These are phyloP conservation scores for Macrotyloma uniflorum DNA, from an alignment of 306 rosid genomes.

Conservation along the genomic window DNA sequence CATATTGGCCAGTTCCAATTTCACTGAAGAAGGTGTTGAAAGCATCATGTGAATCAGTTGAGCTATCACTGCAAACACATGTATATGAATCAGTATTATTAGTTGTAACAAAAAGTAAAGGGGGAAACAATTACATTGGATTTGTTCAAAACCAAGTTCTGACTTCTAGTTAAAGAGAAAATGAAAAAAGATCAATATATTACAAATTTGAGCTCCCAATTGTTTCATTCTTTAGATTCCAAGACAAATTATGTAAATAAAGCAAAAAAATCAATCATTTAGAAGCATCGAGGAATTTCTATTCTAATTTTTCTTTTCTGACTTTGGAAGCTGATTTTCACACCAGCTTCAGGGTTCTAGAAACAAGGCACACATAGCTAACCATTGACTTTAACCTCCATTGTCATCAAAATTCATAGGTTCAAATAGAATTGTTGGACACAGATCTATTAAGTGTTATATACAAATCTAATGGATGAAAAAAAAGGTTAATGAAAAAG, in stretches of 20 bases:
- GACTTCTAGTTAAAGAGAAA: not conserved
- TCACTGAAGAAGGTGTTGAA: slow-evolving; percentile 81
- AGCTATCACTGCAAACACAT: slow-evolving; percentile 55
- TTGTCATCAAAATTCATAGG: not conserved
- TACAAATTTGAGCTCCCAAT: not conserved
- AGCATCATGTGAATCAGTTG: slow-evolving; percentile 58
- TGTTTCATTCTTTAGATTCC: not conserved
- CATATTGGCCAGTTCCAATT: slow-evolving; percentile 67
- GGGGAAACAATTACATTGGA: not conserved
- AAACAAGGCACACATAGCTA: not conserved
- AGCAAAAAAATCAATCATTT: not conserved
- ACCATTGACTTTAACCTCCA: not conserved
- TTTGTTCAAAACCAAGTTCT: not conserved
- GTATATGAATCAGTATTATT: slow-evolving; percentile 3
- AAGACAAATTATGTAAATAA: not conserved
- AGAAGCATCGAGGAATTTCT: not conserved
- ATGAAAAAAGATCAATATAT: not conserved
- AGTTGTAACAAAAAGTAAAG: not conserved
- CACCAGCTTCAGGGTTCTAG: not conserved
- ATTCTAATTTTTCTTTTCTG: not conserved
- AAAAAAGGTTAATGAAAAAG: too few relatives aligned
- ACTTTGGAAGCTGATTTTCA: not conserved
- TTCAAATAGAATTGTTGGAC: too few relatives aligned
- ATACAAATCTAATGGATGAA: too few relatives aligned
- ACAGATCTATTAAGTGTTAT: too few relatives aligned